These are phyloP conservation scores for Phytophthora pluvialis DNA, from an alignment of 352 stramenopile genomes.

Conservation along the genomic window DNA sequence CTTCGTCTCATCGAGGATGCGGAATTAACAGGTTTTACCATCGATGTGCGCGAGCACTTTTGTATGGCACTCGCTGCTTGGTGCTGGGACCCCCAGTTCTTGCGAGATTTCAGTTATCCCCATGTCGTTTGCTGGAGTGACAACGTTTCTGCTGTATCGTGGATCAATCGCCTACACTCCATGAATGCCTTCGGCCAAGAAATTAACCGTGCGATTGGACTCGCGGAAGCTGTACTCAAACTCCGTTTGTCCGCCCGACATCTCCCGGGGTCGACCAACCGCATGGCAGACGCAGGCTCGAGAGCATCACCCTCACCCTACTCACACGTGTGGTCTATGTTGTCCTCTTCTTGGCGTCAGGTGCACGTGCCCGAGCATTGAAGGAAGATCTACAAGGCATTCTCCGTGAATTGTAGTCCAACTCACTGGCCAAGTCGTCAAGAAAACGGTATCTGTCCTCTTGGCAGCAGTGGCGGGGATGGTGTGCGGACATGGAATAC, in stretches of 20 bases:
- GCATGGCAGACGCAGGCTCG: background rate
- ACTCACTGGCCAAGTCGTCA: too few species aligned
- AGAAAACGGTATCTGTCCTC: too few species aligned
- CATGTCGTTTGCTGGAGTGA: constrained; percentile 5
- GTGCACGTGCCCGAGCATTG: too few species aligned
- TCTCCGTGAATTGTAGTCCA: too few species aligned
- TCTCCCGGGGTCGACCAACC: background rate
- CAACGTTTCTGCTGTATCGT: background rate
- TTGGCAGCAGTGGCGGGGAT: too few species aligned
- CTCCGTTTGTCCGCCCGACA: background rate
- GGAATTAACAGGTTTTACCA: background rate
- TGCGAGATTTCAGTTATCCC: background rate
- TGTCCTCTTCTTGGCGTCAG: too few species aligned
- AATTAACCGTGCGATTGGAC: background rate
- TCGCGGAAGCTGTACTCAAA: background rate
- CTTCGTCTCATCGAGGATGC: background rate
- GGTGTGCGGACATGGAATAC: too few species aligned
- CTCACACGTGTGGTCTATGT: constrained; percentile 2
- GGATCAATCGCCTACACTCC: background rate
- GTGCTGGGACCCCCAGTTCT: background rate
- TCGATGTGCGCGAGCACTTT: constrained; percentile 1
- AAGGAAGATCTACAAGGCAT: too few species aligned
- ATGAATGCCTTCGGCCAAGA: background rate
- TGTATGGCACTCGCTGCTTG: constrained; percentile 4
- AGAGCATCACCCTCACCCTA: background rate